Evolutionary conservation across 2,329 filamentous ascomycete species (phyloP), one percentile per base, ranked within the genome.

Genomic region (Aschersonia sp.): DNA sequence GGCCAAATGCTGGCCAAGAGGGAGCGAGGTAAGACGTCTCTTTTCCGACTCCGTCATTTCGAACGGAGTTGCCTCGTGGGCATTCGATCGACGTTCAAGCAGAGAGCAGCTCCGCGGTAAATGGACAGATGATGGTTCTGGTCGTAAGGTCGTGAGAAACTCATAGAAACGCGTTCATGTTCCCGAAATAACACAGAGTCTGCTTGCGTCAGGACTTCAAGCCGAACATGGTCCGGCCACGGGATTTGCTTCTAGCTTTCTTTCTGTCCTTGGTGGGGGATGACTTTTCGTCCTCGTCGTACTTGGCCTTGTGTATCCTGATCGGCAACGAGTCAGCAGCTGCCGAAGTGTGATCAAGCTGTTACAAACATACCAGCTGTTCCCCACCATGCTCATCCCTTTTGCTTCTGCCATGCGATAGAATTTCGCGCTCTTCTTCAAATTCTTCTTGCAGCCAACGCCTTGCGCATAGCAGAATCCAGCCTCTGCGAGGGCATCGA

Each of bases 261-360:
- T 83, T 85, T 45, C 72, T 62, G 41, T 63, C 73, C 52, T 70
- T 70, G 53, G 66, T 71, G 50, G 63, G 63, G 50, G 65, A 61
- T 49, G 60, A 62, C 33, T 64, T 59, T 46, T 64, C 70, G 39
- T 83, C 78, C 30, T 87, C 85, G 51, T 83, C 79, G 63, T 97
- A 97, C 61, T 97, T 97, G 49, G 87, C 69, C 65, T 97, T 97
- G 71, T 96, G 89, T 56, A 97, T 97, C 89, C 88, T 95, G 33
- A 47, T 11, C 22, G 10, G 10, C 9, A n/a, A 33, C 22, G 40
- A 31, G 11, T 29, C 31, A 14, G 45, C 12, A 50, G 42, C 30
- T 8, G 35, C 35, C 35, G 35, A 8, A 37, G 12, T 8, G 35
- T 9, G 2, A 22, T 12, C 33, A 6, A 30, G 9, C 9, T 29